Evolutionary conservation across 2,329 filamentous ascomycete species (phyloP).

Genomic region (Phaeosphaeriaceae sp.): DNA sequence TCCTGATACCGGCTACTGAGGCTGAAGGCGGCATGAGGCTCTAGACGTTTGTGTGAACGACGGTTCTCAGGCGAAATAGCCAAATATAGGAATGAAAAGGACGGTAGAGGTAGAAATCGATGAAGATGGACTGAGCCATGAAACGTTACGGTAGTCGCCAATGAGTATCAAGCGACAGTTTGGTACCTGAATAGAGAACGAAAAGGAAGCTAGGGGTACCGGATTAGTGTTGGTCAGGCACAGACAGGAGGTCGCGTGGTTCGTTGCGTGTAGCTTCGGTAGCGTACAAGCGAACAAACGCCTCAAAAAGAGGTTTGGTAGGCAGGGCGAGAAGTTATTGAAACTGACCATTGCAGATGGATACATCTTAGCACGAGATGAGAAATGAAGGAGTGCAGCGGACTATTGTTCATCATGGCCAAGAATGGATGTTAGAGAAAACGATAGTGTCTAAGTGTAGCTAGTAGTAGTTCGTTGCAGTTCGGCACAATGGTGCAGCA

Average conservation of each 20-base stretch:
- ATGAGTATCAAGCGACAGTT: neutral
- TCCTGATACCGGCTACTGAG: too few relatives aligned
- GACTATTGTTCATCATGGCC: neutral
- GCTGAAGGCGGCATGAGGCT: too few relatives aligned
- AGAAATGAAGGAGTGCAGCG: neutral
- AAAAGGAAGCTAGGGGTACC: neutral
- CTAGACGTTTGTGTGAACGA: too few relatives aligned
- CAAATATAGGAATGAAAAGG: conserved; percentile 10
- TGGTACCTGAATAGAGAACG: neutral
- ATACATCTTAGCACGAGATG: conserved; percentile 9
- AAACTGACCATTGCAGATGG: conserved; percentile 17
- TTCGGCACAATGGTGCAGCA: neutral
- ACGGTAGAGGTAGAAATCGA: conserved; percentile 1
- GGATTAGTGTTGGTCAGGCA: conserved; percentile 8
- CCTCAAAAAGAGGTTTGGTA: conserved; percentile 16
- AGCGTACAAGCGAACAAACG: conserved; percentile 5
- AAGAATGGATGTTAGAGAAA: conserved; percentile 6
- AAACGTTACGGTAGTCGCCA: conserved; percentile 10
- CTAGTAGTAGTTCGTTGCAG: conserved; percentile 15
- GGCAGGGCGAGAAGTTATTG: conserved; percentile 18
- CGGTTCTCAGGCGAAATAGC: neutral
- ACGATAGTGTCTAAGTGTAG: conserved; percentile 9
- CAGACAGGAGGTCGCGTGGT: conserved; percentile 13
- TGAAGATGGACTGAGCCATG: conserved; percentile 1
- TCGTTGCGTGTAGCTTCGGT: neutral